phyloP scores from a whole-genome alignment of 1,139 yeast species.

The Hemisphaericaspora subhashii region DNA sequence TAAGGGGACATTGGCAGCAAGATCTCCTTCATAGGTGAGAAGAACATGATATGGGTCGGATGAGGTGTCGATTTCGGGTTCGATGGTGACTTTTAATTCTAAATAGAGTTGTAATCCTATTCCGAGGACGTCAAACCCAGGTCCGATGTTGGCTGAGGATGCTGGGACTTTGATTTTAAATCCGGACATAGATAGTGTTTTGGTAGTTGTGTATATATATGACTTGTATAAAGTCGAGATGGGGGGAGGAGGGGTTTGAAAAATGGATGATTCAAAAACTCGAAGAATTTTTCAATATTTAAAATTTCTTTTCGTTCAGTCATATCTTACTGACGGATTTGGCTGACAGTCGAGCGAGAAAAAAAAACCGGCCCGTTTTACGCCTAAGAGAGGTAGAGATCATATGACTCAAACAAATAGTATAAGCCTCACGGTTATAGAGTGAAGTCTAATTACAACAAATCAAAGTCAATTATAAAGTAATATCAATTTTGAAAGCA shows the following conservation, averaged over 20 bases:
- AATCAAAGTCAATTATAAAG: too few species aligned
- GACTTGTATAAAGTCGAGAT: not conserved
- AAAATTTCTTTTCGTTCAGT: too few species aligned
- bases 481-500: too few species aligned
- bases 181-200: constrained; percentile 3
- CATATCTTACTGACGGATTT: too few species aligned
- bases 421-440: too few species aligned
- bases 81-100: constrained; percentile 66
- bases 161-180: constrained; percentile 83
- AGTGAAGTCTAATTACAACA: too few species aligned
- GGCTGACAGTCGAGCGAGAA: too few species aligned
- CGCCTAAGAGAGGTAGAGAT: too few species aligned
- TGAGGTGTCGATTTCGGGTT: constrained; percentile 49
- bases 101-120: constrained; percentile 78
- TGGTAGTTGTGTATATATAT: not conserved
- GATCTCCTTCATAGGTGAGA: constrained; percentile 70
- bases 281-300: too few species aligned
- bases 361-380: too few species aligned
- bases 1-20: constrained; percentile 77
- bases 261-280: not conserved
- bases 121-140: constrained; percentile 96
- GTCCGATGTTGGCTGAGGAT: constrained; percentile 96
- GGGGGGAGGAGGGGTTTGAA: not conserved
- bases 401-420: too few species aligned
- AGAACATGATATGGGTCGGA: constrained; percentile 68